Evolutionary conservation across 306 rosid genomes (phyloP).

Genomic region (Oemleria cerasiformis): DNA sequence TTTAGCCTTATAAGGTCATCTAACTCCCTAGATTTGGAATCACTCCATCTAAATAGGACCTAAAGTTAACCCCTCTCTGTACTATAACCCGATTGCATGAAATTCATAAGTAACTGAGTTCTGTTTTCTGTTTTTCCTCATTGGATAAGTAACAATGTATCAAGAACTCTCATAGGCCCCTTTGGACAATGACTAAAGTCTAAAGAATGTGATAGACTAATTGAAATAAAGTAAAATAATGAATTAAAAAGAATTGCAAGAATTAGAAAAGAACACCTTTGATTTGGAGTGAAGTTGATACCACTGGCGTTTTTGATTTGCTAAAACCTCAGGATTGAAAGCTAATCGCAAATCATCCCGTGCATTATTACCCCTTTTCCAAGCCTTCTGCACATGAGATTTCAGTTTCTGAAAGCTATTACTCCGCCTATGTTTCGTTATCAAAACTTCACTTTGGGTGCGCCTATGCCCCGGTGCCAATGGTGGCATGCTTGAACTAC

Average conservation of each 20-base stretch:
- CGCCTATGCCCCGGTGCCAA: conserved; percentile 54
- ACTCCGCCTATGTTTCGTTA: conserved; percentile 36
- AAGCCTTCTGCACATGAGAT: conserved; percentile 64
- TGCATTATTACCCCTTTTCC: conserved; percentile 54
- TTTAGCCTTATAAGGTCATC: no score
- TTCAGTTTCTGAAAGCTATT: conserved; percentile 64
- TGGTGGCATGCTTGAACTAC: conserved; percentile 34
- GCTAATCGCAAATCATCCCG: conserved; percentile 35
- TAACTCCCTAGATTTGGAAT: no score
- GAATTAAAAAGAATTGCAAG: neutral
- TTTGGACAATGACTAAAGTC: no score
- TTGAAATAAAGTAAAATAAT: no score
- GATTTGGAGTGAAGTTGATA: conserved; percentile 82
- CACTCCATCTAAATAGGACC: no score
- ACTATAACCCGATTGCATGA: neutral
- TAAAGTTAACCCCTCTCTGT: neutral
- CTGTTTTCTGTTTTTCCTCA: neutral
- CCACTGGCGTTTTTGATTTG: conserved; percentile 97
- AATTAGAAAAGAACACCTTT: conserved; percentile 44
- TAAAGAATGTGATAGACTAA: no score
- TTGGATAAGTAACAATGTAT: neutral
- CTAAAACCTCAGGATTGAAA: conserved; percentile 87
- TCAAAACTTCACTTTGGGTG: conserved; percentile 55
- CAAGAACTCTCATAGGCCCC: neutral
- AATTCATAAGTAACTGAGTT: neutral